Conservation (phyloP, 768 basidiomycete genomes). For the Auriscalpium orientale region DNA sequence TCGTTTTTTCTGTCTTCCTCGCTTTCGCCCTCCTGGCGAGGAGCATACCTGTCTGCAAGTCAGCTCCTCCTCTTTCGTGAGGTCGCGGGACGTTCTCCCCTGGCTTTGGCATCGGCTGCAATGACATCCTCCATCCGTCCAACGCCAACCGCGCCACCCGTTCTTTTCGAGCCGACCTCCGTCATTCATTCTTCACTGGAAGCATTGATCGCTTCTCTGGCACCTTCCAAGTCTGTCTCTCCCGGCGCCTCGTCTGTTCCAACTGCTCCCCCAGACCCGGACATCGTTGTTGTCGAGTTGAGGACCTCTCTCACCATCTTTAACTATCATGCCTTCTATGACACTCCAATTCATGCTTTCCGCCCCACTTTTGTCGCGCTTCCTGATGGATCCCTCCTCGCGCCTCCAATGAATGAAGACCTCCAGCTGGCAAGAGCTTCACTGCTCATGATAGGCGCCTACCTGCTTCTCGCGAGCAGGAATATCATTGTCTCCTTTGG, state of each 20-base stretch:
- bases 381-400: conserved; percentile 52
- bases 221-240: background rate
- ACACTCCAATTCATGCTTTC: conserved; percentile 35
- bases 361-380: conserved; percentile 39
- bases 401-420: conserved; percentile 39
- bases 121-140: background rate
- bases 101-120: background rate
- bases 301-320: conserved; percentile 42
- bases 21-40: background rate
- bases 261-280: conserved; percentile 18
- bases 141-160: background rate
- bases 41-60: background rate
- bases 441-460: conserved; percentile 40
- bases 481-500: conserved; percentile 43
- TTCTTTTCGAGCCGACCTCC: background rate
- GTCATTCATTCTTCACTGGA: background rate
- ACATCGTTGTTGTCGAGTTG: conserved; percentile 42
- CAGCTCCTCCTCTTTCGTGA: background rate
- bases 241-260: background rate
- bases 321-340: conserved; percentile 39
- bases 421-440: conserved; percentile 31
- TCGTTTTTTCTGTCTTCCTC: background rate
- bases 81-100: background rate
- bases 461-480: conserved; percentile 43
- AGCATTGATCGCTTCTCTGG: background rate